Conservation (phyloP, 257 asterid genomes). For the Fraxinus cuspidata region DNA sequence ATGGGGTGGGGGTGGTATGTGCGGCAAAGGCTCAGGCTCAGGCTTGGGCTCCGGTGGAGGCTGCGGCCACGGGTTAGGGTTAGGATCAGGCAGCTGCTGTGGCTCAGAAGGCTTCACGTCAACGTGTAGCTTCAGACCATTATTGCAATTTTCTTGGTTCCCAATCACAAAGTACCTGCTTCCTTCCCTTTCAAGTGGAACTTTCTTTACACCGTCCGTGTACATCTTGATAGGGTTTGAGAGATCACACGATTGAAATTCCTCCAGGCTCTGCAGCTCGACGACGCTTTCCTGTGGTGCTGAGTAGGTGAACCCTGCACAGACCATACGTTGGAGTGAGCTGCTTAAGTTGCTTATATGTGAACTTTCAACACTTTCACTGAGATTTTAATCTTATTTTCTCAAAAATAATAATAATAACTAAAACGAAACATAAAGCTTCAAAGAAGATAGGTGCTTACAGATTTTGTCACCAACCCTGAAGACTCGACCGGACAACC, state of each 20-base stretch:
- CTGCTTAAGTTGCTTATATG: neutral
- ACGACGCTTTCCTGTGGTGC: constrained; percentile 46
- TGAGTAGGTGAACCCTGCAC: constrained; percentile 50
- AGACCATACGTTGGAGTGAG: neutral
- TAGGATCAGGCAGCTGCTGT: neutral
- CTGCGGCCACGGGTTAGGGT: neutral
- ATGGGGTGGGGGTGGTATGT: too few species aligned
- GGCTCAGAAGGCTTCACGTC: constrained; percentile 33
- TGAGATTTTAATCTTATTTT: too few species aligned
- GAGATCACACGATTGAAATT: constrained; percentile 53
- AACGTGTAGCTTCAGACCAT: constrained; percentile 68
- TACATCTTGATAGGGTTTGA: constrained; percentile 63
- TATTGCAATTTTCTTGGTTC: constrained; percentile 49
- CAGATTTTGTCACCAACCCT: constrained; percentile 45
- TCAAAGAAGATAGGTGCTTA: constrained; percentile 9
- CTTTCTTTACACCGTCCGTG: constrained; percentile 36
- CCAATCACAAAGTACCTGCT: constrained; percentile 61
- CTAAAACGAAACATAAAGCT: too few species aligned
- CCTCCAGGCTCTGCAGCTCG: constrained; percentile 53
- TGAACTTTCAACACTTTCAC: neutral
- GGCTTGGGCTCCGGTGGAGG: too few species aligned
- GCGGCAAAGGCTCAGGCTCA: neutral
- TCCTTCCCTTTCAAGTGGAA: constrained; percentile 58
- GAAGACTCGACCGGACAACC: constrained; percentile 42
- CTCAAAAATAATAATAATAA: neutral